Conservation (phyloP, 306 rosid species). For the Cicer chorassanicum region DNA sequence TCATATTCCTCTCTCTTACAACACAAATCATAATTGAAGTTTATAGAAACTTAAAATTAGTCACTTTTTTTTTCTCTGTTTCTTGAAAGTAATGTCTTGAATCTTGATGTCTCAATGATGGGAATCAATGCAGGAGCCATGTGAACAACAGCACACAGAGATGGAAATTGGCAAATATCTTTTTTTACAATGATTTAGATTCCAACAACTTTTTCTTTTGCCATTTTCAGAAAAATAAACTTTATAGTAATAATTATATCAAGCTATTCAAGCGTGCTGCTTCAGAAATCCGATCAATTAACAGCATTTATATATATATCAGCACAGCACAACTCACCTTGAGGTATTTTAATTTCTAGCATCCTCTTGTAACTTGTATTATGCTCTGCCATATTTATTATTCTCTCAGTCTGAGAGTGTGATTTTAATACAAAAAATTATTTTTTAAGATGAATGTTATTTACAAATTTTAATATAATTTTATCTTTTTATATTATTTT, state of each 20-base stretch:
- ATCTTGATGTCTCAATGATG: constrained; percentile 4
- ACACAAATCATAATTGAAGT: constrained; percentile 41
- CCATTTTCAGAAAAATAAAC: constrained; percentile 39
- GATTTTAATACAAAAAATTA: no score
- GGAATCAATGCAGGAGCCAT: constrained; percentile 51
- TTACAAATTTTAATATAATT: no score
- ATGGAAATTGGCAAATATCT: constrained; percentile 53
- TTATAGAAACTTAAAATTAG: not conserved
- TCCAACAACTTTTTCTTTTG: constrained; percentile 35
- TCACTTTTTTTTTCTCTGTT: no score
- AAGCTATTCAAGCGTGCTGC: not conserved
- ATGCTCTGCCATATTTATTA: not conserved
- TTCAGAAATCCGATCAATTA: constrained; percentile 27
- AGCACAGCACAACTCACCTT: constrained; percentile 27
- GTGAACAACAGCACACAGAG: constrained; percentile 54
- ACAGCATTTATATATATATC: constrained; percentile 16
- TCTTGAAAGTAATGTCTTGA: constrained; percentile 4
- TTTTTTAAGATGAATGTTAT: no score
- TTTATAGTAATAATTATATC: constrained; percentile 30
- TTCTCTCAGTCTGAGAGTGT: no score
- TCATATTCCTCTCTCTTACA: constrained; percentile 47
- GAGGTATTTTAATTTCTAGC: constrained; percentile 41
- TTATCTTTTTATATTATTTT: no score
- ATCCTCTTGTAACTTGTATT: not conserved
- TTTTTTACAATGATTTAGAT: constrained; percentile 53